Evolutionary conservation across 2,329 filamentous ascomycete genomes (phyloP), one percentile per base, ranked within the genome.

Genomic region (Lachnellula willkommii): DNA sequence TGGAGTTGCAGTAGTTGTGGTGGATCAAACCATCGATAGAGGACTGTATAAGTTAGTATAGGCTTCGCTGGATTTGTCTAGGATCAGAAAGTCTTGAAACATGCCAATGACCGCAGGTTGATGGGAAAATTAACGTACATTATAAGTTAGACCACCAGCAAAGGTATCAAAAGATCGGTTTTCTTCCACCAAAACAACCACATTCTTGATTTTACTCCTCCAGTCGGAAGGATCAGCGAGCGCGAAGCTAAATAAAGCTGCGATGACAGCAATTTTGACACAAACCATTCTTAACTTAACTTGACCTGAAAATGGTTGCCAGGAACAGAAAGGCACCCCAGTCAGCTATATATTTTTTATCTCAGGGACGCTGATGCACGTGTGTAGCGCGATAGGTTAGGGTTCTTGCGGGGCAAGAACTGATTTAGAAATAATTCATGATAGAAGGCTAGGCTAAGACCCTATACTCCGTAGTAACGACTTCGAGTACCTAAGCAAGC

Each of bases 141-240:
- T 69, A 57, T 74, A 74, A 26, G 59, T 68, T 17, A 75, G 65
- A 28, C 74, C 74, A 35, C 74, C 74, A 15, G 71, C 69, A 28
- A 74, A 70, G 52, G 70, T 72, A 57, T 76, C 74, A 46, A 68
- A 68, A 11, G 65, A 68, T 26, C 73, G 66, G 58, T 75, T 74
- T 54, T 75, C 73, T 63, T 74, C 68, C 9, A 77, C 74, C 17
- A 78, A 66, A 26, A 77, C 72, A 47, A 78, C 75, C 5, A 77
- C 74, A 60, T 75, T 75, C 65, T 77, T 77, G 65, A 78, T 78
- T 54, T 73, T 74, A 39, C 60, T 64, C 54, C 69, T 71, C 63
- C 64, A 67, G 15, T 48, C 58, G 59, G 49, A 42, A 20, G 56
- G 56, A 37, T 46, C 53, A 32, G 65, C 64, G 17, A 66, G 52